Percentiles rank a stretch among this genome's conserved stretches.
Conservation (phyloP, 805 yeast genomes). For the Candida qinlingensis region DNA sequence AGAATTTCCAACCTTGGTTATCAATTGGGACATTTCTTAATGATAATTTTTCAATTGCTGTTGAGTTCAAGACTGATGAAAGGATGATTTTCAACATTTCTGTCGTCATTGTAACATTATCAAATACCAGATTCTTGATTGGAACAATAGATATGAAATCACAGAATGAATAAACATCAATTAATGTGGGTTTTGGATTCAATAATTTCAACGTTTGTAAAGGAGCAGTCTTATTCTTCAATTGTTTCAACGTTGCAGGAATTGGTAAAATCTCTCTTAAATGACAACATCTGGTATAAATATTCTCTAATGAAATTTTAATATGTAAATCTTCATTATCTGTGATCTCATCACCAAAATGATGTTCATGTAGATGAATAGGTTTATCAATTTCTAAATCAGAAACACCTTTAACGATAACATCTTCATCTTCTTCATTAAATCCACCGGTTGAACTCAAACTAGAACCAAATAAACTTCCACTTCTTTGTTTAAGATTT, state of each 20-base stretch:
- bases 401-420: constrained; percentile 15
- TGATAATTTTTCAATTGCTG: constrained; percentile 64
- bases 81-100: constrained; percentile 77
- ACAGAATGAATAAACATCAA: constrained; percentile 82
- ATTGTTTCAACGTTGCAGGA: constrained; percentile 80
- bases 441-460: constrained; percentile 9
- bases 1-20: constrained; percentile 66
- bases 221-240: constrained; percentile 73
- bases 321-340: constrained; percentile 15
- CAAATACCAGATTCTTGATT: constrained; percentile 65
- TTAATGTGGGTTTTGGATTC: constrained; percentile 86
- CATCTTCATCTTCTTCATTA: constrained; percentile 24
- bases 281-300: constrained; percentile 92
- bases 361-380: constrained; percentile 54
- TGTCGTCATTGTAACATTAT: constrained; percentile 67
- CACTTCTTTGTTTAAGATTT: background rate
- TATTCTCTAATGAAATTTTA: constrained; percentile 44
- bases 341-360: constrained; percentile 35
- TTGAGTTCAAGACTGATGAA: constrained; percentile 61
- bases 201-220: constrained; percentile 63
- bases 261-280: constrained; percentile 87
- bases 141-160: constrained; percentile 88
- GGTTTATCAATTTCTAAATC: constrained; percentile 65
- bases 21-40: constrained; percentile 74
- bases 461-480: constrained; percentile 6